These are phyloP conservation scores for Lepiota venenata DNA, from an alignment of 768 basidiomycete species.

Conservation along the genomic window DNA sequence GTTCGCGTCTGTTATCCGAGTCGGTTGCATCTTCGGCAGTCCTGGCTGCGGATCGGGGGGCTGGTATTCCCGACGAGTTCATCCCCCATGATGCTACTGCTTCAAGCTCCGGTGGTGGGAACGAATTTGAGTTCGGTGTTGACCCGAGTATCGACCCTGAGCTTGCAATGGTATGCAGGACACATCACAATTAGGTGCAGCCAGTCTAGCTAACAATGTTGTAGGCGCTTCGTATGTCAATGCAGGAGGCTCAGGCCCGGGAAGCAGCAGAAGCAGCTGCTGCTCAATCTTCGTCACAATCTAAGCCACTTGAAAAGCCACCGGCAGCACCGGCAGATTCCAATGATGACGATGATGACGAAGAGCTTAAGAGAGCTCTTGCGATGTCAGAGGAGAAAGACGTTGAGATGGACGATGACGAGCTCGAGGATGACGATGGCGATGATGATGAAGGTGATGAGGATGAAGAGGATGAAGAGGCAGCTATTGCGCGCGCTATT, in stretches of 20 bases:
- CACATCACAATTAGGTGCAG: background rate
- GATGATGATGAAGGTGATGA: slow-evolving; percentile 61
- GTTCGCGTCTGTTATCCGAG: slow-evolving; percentile 81
- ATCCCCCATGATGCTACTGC: slow-evolving; percentile 42
- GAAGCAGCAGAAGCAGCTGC: slow-evolving; percentile 44
- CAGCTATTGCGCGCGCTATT: slow-evolving; percentile 87
- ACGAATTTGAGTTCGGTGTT: slow-evolving; percentile 82
- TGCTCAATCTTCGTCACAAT: slow-evolving; percentile 22
- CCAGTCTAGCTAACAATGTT: background rate
- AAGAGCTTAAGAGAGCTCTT: slow-evolving; percentile 71
- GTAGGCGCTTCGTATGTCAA: slow-evolving; percentile 94
- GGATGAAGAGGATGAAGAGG: slow-evolving; percentile 68
- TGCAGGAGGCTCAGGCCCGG: slow-evolving; percentile 91
- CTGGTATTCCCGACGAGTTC: slow-evolving; percentile 63
- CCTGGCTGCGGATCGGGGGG: slow-evolving; percentile 70
- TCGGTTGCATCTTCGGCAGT: slow-evolving; percentile 77
- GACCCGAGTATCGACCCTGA: slow-evolving; percentile 97
- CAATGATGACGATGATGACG: slow-evolving; percentile 75
- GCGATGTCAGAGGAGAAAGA: slow-evolving; percentile 64
- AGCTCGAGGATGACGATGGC: slow-evolving; percentile 44
- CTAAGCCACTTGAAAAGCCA: slow-evolving; percentile 35
- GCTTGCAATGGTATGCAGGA: slow-evolving; percentile 79
- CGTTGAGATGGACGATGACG: slow-evolving; percentile 52
- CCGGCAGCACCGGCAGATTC: slow-evolving; percentile 35
- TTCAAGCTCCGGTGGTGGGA: slow-evolving; percentile 42